Conservation (phyloP, 305 asterid genomes). For the Rubia peregrina region DNA sequence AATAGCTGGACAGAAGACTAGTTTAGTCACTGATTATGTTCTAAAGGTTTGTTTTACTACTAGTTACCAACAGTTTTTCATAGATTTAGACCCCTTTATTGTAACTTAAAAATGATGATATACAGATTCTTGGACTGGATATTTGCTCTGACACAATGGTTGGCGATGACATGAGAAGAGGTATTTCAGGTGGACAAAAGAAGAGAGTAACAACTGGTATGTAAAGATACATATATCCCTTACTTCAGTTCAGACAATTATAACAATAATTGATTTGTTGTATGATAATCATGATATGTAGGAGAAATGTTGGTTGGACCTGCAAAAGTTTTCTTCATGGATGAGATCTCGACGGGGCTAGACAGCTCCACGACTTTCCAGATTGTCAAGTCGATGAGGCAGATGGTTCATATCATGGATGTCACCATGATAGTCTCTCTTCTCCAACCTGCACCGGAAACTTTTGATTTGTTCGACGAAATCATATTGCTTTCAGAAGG, state of each 20-base stretch:
- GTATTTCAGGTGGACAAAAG: slow-evolving; percentile 97
- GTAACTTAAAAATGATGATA: not conserved
- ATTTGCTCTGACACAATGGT: slow-evolving; percentile 82
- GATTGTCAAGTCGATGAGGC: slow-evolving; percentile 73
- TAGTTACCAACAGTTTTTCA: not conserved
- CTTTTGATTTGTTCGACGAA: slow-evolving; percentile 81
- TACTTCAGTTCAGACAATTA: not conserved
- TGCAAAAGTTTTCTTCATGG: slow-evolving; percentile 91
- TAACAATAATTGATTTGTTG: not conserved
- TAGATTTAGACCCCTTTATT: not conserved
- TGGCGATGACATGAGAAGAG: slow-evolving; percentile 91
- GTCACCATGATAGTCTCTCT: slow-evolving; percentile 83
- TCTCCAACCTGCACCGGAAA: slow-evolving; percentile 95
- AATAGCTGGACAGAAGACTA: slow-evolving; percentile 81
- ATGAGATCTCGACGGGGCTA: slow-evolving; percentile 95
- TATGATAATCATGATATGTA: slow-evolving; percentile 16
- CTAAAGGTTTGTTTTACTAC: slow-evolving; percentile 51
- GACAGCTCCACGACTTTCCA: slow-evolving; percentile 93
- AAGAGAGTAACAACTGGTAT: slow-evolving; percentile 87
- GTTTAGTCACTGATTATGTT: slow-evolving; percentile 74
- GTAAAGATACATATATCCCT: slow-evolving; percentile 4
- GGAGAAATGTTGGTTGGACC: slow-evolving; percentile 99
- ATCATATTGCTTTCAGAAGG: slow-evolving; percentile 79
- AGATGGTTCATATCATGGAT: slow-evolving; percentile 91
- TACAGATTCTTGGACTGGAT: slow-evolving; percentile 86